Percentiles rank a stretch among this genome's conserved stretches.
These are phyloP conservation scores for Pseudozyma sp. DNA, from an alignment of 1,284 basidiomycete species.

Conservation along the genomic window DNA sequence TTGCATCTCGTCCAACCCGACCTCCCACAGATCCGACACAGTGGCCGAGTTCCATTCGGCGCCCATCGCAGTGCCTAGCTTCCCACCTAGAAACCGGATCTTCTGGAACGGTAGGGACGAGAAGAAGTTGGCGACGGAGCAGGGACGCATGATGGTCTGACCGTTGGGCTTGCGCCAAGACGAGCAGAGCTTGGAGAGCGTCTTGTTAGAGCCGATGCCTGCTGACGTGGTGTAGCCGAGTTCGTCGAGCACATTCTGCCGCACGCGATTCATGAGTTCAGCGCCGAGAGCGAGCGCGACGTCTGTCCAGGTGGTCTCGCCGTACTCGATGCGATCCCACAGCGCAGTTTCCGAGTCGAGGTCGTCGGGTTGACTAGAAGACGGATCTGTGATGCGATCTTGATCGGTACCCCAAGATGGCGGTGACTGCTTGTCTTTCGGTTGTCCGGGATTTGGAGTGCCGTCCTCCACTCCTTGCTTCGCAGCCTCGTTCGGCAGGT, in stretches of 20 bases:
- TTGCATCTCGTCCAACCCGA: slow-evolving; percentile 80
- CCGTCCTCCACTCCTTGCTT: background rate
- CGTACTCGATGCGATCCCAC: slow-evolving; percentile 47
- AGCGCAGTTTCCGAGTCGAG: slow-evolving; percentile 42
- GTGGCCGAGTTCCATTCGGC: slow-evolving; percentile 84
- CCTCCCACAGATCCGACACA: slow-evolving; percentile 78
- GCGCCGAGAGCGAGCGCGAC: slow-evolving; percentile 89
- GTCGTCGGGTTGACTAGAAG: slow-evolving; percentile 42
- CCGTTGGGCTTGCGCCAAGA: slow-evolving; percentile 61
- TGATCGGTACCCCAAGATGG: slow-evolving; percentile 31
- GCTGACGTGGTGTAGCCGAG: slow-evolving; percentile 95
- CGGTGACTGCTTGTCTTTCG: slow-evolving; percentile 42
- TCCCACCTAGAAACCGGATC: slow-evolving; percentile 93
- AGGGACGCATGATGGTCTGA: slow-evolving; percentile 61
- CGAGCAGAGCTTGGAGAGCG: slow-evolving; percentile 83
- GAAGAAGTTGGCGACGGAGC: slow-evolving; percentile 54
- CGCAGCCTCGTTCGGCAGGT: slow-evolving; percentile 5
- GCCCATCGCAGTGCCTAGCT: slow-evolving; percentile 87
- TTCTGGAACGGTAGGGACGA: slow-evolving; percentile 55
- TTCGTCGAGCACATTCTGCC: slow-evolving; percentile 77
- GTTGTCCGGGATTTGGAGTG: slow-evolving; percentile 18
- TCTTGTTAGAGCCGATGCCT: slow-evolving; percentile 94
- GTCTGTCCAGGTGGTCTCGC: slow-evolving; percentile 83
- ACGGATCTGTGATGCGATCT: slow-evolving; percentile 38
- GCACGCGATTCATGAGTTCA: slow-evolving; percentile 83